These are phyloP conservation scores for Ceratobasidium sp. DNA, from an alignment of 1,284 basidiomycete species.

Conservation along the genomic window DNA sequence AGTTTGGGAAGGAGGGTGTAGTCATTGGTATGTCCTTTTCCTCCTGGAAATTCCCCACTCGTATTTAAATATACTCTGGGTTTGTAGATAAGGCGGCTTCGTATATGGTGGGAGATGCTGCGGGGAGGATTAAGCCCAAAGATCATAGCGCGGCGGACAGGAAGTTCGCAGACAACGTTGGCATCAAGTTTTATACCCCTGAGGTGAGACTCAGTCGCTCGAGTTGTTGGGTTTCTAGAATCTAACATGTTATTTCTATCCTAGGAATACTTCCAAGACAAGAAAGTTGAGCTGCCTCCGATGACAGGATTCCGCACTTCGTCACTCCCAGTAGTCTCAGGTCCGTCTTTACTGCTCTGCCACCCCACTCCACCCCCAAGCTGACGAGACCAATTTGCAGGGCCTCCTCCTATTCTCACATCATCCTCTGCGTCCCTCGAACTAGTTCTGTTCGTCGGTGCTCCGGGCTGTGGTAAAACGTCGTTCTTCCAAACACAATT, in stretches of 20 bases:
- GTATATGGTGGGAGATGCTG: conserved; percentile 92
- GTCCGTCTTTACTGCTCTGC: conserved; percentile 1
- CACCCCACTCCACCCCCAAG: background rate
- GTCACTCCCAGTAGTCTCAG: conserved; percentile 30
- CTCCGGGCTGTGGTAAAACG: conserved; percentile 90
- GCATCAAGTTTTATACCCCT: conserved; percentile 78
- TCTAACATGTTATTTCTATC: conserved; percentile 1
- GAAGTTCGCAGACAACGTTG: conserved; percentile 86
- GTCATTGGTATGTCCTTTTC: conserved; percentile 69
- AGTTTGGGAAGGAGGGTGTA: conserved; percentile 71
- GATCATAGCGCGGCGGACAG: conserved; percentile 87
- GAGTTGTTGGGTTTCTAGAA: background rate
- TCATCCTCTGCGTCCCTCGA: conserved; percentile 54
- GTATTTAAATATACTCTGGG: background rate
- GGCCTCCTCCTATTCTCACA: conserved; percentile 72
- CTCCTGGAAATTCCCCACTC: background rate
- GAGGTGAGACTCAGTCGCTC: conserved; percentile 59
- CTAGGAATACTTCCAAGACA: conserved; percentile 84
- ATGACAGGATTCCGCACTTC: conserved; percentile 68
- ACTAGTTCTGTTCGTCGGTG: conserved; percentile 89
- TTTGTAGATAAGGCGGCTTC: conserved; percentile 57
- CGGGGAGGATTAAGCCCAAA: conserved; percentile 69
- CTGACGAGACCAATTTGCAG: conserved; percentile 55
- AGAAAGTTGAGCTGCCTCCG: conserved; percentile 62
- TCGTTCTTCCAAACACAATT: conserved; percentile 83